These are phyloP conservation scores for Chernovozyma sophiae-reginae DNA, from an alignment of 1,139 yeast species.

Conservation along the genomic window DNA sequence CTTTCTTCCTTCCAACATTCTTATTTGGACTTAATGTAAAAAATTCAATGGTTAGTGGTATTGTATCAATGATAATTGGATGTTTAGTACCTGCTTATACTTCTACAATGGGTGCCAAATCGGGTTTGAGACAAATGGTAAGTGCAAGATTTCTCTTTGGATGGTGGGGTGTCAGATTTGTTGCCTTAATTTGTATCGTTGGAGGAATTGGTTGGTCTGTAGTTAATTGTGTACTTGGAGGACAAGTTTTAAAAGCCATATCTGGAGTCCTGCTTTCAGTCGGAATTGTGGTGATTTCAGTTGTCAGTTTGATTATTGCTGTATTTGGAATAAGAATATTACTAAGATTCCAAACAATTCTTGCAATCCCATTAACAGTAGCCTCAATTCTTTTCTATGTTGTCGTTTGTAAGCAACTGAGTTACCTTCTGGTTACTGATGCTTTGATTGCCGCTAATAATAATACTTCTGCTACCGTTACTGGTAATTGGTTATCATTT, in stretches of 20 bases:
- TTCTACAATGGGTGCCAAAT: slow-evolving; percentile 37
- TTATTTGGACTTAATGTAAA: slow-evolving; percentile 25
- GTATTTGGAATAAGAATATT: slow-evolving; percentile 31
- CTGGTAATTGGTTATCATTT: slow-evolving; percentile 25
- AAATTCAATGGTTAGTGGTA: slow-evolving; percentile 29
- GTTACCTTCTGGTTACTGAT: slow-evolving; percentile 13
- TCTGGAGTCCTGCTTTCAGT: slow-evolving; percentile 22
- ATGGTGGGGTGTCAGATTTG: slow-evolving; percentile 34
- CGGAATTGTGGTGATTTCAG: slow-evolving; percentile 29
- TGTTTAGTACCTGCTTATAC: slow-evolving; percentile 38
- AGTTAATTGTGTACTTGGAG: slow-evolving; percentile 37
- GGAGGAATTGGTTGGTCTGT: slow-evolving; percentile 43
- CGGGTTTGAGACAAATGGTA: slow-evolving; percentile 42
- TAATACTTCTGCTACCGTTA: slow-evolving; percentile 9
- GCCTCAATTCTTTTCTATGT: slow-evolving; percentile 20
- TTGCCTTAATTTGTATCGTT: slow-evolving; percentile 29
- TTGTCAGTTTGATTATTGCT: slow-evolving; percentile 27
- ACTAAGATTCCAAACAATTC: slow-evolving; percentile 17
- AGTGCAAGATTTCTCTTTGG: slow-evolving; percentile 38
- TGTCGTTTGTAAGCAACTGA: slow-evolving; percentile 17
- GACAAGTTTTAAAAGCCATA: slow-evolving; percentile 29
- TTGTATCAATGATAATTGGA: slow-evolving; percentile 29
- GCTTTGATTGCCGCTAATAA: slow-evolving; percentile 13
- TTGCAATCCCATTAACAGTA: slow-evolving; percentile 19
- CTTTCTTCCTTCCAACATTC: slow-evolving; percentile 32